Percentiles rank a stretch among this genome's conserved stretches.
phyloP scores from a whole-genome alignment of 2,329 filamentous ascomycete genomes.

The Hysterium pulicare region DNA sequence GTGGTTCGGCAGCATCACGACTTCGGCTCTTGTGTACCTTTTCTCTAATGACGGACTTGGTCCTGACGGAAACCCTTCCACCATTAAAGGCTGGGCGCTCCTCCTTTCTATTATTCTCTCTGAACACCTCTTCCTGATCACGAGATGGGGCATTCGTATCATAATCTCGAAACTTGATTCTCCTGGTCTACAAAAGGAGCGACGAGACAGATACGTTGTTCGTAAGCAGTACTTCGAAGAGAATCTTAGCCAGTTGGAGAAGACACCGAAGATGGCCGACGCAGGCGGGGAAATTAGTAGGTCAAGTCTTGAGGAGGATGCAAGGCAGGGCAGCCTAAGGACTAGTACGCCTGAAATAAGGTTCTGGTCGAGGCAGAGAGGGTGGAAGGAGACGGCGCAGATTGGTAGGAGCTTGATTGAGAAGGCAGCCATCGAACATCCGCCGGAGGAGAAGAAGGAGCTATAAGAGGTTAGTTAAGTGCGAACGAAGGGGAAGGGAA shows the following conservation, averaged over 20 bases:
- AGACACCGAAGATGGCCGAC: conserved; percentile 45
- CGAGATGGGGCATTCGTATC: conserved; percentile 68
- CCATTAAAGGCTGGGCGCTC: conserved; percentile 75
- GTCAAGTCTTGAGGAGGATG: conserved; percentile 60
- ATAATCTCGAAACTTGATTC: conserved; percentile 79
- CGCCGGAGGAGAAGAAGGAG: conserved; percentile 36
- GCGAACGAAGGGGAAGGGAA: background rate
- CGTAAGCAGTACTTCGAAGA: conserved; percentile 77
- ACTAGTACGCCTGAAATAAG: conserved; percentile 43
- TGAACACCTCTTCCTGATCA: conserved; percentile 84
- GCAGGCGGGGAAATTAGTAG: conserved; percentile 63
- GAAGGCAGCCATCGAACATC: conserved; percentile 23
- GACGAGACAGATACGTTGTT: conserved; percentile 74
- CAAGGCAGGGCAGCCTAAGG: conserved; percentile 37
- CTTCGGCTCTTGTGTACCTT: conserved; percentile 82
- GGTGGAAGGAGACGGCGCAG: conserved; percentile 49
- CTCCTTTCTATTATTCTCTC: conserved; percentile 79
- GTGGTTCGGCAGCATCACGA: conserved; percentile 88
- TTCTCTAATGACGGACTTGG: conserved; percentile 70
- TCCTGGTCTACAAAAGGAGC: conserved; percentile 80
- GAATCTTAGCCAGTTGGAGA: conserved; percentile 57
- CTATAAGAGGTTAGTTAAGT: conserved; percentile 1
- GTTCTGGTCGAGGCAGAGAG: conserved; percentile 53
- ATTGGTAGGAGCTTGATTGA: conserved; percentile 53
- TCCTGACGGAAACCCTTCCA: conserved; percentile 62